Conservation (phyloP, 306 rosid species). For the Quercus engelmannii region DNA sequence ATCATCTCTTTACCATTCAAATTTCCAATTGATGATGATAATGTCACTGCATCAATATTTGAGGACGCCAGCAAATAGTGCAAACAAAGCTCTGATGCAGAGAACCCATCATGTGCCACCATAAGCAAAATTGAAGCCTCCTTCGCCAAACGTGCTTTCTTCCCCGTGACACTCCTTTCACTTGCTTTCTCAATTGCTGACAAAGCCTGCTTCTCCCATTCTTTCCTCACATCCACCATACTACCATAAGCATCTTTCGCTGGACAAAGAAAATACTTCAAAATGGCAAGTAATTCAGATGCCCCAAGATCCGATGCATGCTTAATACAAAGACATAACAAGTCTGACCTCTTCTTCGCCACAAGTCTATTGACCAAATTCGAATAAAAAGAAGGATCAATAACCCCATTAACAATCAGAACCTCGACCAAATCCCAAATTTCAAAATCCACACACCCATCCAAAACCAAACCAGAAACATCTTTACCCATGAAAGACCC, state of each 20-base stretch:
- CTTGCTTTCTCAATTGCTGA: constrained; percentile 53
- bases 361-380: constrained; percentile 46
- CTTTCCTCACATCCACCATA: constrained; percentile 57
- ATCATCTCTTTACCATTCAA: constrained; percentile 63
- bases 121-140: constrained; percentile 81
- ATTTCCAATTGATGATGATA: constrained; percentile 54
- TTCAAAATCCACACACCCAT: constrained; percentile 56
- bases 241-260: constrained; percentile 37
- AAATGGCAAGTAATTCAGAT: constrained; percentile 54
- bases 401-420: constrained; percentile 53
- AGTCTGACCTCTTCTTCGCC: constrained; percentile 53
- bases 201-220: constrained; percentile 74
- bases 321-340: constrained; percentile 66
- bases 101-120: constrained; percentile 76
- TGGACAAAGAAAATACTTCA: constrained; percentile 70
- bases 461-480: constrained; percentile 62
- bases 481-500: constrained; percentile 46
- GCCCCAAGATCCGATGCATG: constrained; percentile 60
- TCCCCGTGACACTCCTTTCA: constrained; percentile 30
- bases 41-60: constrained; percentile 49
- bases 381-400: constrained; percentile 45
- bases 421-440: constrained; percentile 71
- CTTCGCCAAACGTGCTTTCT: constrained; percentile 44
- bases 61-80: constrained; percentile 76
- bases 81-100: constrained; percentile 62